Base-by-base conservation (phyloP, 2,329 filamentous ascomycete genomes). In the Plenodomus tracheiphilus region DNA sequence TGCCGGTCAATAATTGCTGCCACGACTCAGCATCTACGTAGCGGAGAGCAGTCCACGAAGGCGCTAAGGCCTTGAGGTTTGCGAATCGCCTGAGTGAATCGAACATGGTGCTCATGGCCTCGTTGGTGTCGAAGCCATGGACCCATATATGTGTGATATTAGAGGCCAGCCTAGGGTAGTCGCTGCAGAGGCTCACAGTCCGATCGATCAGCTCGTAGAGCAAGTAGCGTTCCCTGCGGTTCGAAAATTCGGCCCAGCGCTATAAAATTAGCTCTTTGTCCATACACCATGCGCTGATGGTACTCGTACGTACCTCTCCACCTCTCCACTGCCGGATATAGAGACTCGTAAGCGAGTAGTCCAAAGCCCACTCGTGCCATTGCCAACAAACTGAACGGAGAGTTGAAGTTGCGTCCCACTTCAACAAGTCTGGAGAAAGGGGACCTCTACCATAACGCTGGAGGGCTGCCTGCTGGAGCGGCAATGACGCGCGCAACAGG, bases 121-220 rank as follows among this genome's bases (percentile, higher is more conserved):
- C 74, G 39, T 75, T 71, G 6, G 74, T 75, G 65, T 81, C 77
- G 64, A 81, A 81, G 41, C 79, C 79, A 48, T 81, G 77, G 64
- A 82, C 80, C 78, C 79, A 81, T 58, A 82, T 72, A 38, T 79
- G 76, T 46, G 74, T 76, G 47, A 81, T 78, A 57, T 79, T 74
- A 18, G 70, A 67, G 2, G 78, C 78, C 9, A 80, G 68, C 22
- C 71, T 63, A 1, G 79, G 76, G 41, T 73, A 75, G 34, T 72
- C 58, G 32, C 68, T 64, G 59, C 81, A 77, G 19, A 81, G 74
- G 30, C 68, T 64, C 18, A 75, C 73, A 3, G 79, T 80, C 32
- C 75, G 10, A 10, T 25, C 22, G 10, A 25, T 25, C 39, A 79
- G 22, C 22, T 10, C 10, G 22, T 25, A 25, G 22, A 25, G 22